Evolutionary conservation across 2,329 filamentous ascomycete species (phyloP).

Genomic region (Penicillium expansum): DNA sequence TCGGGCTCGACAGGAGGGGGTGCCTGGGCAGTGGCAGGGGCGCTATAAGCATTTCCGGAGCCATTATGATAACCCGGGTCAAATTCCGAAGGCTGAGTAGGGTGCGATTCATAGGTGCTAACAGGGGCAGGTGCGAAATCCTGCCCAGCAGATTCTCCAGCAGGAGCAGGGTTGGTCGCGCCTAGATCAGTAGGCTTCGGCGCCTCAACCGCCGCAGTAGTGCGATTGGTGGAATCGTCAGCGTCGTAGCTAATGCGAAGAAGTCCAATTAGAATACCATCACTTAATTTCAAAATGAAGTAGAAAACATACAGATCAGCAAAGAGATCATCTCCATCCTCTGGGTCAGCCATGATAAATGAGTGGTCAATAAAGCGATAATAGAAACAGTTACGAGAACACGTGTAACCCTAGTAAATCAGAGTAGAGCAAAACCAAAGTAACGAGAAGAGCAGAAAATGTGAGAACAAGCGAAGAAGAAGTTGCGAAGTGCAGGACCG

Average conservation of each 20-base stretch:
- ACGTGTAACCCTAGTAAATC: neutral
- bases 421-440: neutral
- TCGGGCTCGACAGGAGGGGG: slow-evolving; percentile 31
- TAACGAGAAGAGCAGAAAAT: neutral
- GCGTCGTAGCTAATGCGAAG: slow-evolving; percentile 61
- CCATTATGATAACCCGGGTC: slow-evolving; percentile 28
- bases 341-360: slow-evolving; percentile 69
- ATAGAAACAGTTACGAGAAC: neutral
- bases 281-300: neutral
- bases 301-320: slow-evolving; percentile 73
- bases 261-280: slow-evolving; percentile 10
- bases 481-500: slow-evolving; percentile 18
- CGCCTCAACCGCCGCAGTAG: slow-evolving; percentile 32
- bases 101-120: slow-evolving; percentile 22
- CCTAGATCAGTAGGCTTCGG: slow-evolving; percentile 39
- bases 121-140: slow-evolving; percentile 32
- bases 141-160: slow-evolving; percentile 35
- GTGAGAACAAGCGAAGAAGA: slow-evolving; percentile 9
- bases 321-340: slow-evolving; percentile 92
- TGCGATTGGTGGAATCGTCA: slow-evolving; percentile 53
- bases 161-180: slow-evolving; percentile 30
- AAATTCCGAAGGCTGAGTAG: slow-evolving; percentile 25
- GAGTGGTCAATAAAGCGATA: neutral
- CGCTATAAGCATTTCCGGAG: slow-evolving; percentile 26
- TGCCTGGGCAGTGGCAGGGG: slow-evolving; percentile 18